Conservation (phyloP, 108 stramenopile species). For the Fragilariopsis cylindrus region DNA sequence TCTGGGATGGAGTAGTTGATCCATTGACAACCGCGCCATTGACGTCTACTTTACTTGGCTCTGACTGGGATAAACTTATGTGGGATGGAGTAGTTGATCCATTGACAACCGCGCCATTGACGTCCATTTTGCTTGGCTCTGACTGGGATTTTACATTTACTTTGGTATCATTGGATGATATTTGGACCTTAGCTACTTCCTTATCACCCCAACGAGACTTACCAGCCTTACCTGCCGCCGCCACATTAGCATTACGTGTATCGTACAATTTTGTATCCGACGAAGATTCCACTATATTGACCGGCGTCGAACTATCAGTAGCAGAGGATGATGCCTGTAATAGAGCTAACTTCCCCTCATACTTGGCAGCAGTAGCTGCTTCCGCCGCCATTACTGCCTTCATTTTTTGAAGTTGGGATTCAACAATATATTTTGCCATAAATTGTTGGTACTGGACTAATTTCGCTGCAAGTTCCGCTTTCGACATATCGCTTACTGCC, state of each 20-base stretch:
- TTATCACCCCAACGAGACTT: slow-evolving; percentile 78
- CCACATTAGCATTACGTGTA: slow-evolving; percentile 58
- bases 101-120: slow-evolving; percentile 9
- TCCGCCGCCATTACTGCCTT: slow-evolving; percentile 39
- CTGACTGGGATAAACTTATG: not conserved
- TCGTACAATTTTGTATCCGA: slow-evolving; percentile 31
- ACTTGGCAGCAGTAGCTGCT: slow-evolving; percentile 24
- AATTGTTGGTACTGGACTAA: slow-evolving; percentile 68
- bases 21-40: slow-evolving; percentile 15
- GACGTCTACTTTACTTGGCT: not conserved
- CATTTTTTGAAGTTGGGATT: slow-evolving; percentile 65
- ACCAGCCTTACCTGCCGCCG: slow-evolving; percentile 63
- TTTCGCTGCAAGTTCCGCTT: slow-evolving; percentile 41
- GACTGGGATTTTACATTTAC: not conserved
- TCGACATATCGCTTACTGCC: slow-evolving; percentile 28
- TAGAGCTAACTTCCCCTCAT: slow-evolving; percentile 37
- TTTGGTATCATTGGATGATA: not conserved
- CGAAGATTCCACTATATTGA: slow-evolving; percentile 23
- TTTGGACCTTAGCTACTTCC: slow-evolving; percentile 45
- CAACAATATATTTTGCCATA: slow-evolving; percentile 79
- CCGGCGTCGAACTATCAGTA: not conserved
- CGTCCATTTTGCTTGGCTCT: not conserved
- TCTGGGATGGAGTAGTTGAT: not conserved
- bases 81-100: not conserved
- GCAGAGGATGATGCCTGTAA: slow-evolving; percentile 5